phyloP scores from a whole-genome alignment of 2,329 filamentous ascomycete genomes.

The Pyrenophora tritici-repentis region DNA sequence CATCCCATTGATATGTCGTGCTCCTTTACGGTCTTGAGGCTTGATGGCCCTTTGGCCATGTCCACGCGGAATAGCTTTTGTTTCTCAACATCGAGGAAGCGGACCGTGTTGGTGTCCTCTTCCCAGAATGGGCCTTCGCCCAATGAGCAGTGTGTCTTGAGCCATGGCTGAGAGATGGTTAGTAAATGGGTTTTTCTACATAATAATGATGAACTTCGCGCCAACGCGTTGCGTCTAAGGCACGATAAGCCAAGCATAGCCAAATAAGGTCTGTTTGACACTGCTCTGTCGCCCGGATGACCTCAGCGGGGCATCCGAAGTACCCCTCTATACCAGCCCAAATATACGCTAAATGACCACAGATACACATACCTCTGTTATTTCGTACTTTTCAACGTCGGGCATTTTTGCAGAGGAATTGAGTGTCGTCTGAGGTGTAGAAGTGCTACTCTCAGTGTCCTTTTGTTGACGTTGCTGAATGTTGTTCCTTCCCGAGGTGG shows the following conservation, averaged over 20 bases:
- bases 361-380: constrained; percentile 42
- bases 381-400: constrained; percentile 42
- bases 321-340: constrained; percentile 31
- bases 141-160: constrained; percentile 68
- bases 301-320: constrained; percentile 30
- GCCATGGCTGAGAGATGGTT: constrained; percentile 50
- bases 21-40: constrained; percentile 59
- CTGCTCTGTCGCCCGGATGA: constrained; percentile 14
- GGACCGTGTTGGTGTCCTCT: constrained; percentile 65
- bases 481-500: constrained; percentile 12
- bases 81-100: constrained; percentile 83
- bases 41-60: constrained; percentile 65
- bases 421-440: constrained; percentile 18
- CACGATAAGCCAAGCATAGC: not conserved
- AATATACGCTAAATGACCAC: not conserved
- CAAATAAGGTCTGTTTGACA: not conserved
- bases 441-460: constrained; percentile 19
- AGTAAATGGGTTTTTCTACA: constrained; percentile 6
- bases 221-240: not conserved
- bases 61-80: constrained; percentile 74
- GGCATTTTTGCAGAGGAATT: constrained; percentile 28
- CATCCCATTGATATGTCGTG: constrained; percentile 61
- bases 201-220: not conserved
- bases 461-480: constrained; percentile 19
- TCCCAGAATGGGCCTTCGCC: constrained; percentile 80